Evolutionary conservation across 2,329 filamentous ascomycete species (phyloP).

Genomic region (Pseudohalonectria lignicola): DNA sequence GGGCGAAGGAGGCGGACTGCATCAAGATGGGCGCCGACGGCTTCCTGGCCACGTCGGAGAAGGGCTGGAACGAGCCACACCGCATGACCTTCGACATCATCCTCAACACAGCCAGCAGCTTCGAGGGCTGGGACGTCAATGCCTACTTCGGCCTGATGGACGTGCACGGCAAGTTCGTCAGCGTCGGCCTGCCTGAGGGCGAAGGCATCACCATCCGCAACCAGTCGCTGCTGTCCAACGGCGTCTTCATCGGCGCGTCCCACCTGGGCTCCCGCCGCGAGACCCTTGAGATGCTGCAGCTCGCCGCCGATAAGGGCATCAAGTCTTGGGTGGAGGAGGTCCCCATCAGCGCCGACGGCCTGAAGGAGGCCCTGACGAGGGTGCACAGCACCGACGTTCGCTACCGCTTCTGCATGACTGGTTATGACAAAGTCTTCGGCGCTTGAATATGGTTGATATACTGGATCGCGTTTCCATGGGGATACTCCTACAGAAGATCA

Average conservation of each 20-base stretch:
- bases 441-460: neutral
- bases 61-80: slow-evolving; percentile 46
- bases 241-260: slow-evolving; percentile 44
- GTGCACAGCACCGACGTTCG: slow-evolving; percentile 60
- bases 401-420: slow-evolving; percentile 66
- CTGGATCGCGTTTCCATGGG: too few species aligned
- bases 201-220: slow-evolving; percentile 55
- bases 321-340: slow-evolving; percentile 64
- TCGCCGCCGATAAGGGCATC: slow-evolving; percentile 59
- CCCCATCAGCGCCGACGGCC: slow-evolving; percentile 60
- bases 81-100: slow-evolving; percentile 63
- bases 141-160: slow-evolving; percentile 72
- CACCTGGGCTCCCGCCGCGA: slow-evolving; percentile 62
- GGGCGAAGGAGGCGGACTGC: slow-evolving; percentile 49
- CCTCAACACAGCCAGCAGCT: slow-evolving; percentile 62
- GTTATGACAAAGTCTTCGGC: slow-evolving; percentile 59
- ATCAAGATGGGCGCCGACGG: slow-evolving; percentile 48
- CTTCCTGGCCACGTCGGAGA: slow-evolving; percentile 45
- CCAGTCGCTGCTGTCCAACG: slow-evolving; percentile 19
- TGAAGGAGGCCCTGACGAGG: slow-evolving; percentile 57
- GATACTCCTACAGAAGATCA: too few species aligned
- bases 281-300: slow-evolving; percentile 60
- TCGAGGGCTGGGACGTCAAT: slow-evolving; percentile 54
- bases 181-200: slow-evolving; percentile 69
- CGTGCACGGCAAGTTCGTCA: slow-evolving; percentile 71